Conservation (phyloP, 1,284 basidiomycete genomes). For the Cutaneotrichosporon mucoides region DNA sequence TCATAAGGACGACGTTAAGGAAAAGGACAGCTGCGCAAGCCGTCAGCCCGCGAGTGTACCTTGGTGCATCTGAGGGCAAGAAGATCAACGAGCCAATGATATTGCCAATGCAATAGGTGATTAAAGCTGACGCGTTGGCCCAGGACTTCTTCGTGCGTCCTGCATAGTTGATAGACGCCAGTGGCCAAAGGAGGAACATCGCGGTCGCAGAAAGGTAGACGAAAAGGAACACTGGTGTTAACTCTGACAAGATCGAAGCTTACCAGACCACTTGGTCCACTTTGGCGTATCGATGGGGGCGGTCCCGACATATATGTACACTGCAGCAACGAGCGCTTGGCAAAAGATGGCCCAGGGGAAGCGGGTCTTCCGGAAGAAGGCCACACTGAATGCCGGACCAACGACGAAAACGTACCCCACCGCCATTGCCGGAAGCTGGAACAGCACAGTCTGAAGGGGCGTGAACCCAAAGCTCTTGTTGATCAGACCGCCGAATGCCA, state of each 20-base stretch:
- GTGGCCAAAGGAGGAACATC: constrained; percentile 31
- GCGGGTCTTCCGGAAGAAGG: constrained; percentile 10
- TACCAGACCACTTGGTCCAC: constrained; percentile 15
- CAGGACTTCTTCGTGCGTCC: constrained; percentile 34
- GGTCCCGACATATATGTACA: constrained; percentile 23
- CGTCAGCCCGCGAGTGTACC: constrained; percentile 18
- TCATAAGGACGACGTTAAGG: constrained; percentile 3
- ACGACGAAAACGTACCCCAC: constrained; percentile 21
- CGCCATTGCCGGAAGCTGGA: constrained; percentile 20
- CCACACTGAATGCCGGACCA: constrained; percentile 12
- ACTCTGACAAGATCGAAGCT: too few relatives aligned
- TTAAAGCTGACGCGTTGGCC: constrained; percentile 13
- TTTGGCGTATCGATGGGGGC: constrained; percentile 2
- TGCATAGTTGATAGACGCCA: constrained; percentile 26
- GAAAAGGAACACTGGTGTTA: constrained; percentile 14
- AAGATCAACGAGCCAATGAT: constrained; percentile 26
- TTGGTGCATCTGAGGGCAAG: constrained; percentile 20
- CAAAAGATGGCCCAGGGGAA: constrained; percentile 25
- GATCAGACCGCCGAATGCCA: constrained; percentile 22
- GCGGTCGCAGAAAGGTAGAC: constrained; percentile 16
- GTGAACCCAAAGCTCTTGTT: constrained; percentile 25
- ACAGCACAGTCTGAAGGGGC: constrained; percentile 21
- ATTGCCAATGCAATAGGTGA: constrained; percentile 24
- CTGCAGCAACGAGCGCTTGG: constrained; percentile 8
- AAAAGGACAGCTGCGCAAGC: constrained; percentile 22